Evolutionary conservation across 2,329 filamentous ascomycete species (phyloP).

Genomic region (Ceratocystis huliohia): DNA sequence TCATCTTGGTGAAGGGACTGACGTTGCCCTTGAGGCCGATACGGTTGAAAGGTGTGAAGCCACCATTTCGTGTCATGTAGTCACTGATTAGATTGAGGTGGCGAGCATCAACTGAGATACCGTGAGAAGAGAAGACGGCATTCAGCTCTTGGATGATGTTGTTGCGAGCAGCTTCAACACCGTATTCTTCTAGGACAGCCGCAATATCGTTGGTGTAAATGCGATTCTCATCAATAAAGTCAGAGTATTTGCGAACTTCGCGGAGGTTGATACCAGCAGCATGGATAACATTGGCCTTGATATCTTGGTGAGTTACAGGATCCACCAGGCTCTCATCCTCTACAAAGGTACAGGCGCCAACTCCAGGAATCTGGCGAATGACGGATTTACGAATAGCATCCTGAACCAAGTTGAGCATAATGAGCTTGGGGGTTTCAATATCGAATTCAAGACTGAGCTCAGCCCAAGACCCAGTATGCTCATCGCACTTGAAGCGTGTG

Average conservation of each 20-base stretch:
- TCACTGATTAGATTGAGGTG: conserved; percentile 94
- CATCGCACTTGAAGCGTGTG: conserved; percentile 67
- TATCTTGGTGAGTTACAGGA: conserved; percentile 35
- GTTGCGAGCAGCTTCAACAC: conserved; percentile 80
- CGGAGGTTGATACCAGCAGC: conserved; percentile 77
- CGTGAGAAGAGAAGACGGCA: conserved; percentile 77
- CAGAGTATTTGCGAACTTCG: conserved; percentile 79
- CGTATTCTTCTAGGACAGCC: conserved; percentile 72
- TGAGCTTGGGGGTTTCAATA: conserved; percentile 67
- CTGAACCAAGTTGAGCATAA: conserved; percentile 87
- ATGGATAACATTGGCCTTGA: conserved; percentile 48
- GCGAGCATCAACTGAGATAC: conserved; percentile 79
- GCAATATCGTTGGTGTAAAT: conserved; percentile 89
- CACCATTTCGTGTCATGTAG: conserved; percentile 90
- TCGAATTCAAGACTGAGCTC: conserved; percentile 75
- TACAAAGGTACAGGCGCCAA: conserved; percentile 59
- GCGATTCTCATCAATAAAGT: conserved; percentile 73
- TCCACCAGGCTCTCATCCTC: conserved; percentile 43
- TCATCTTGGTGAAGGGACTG: conserved; percentile 96
- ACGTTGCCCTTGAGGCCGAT: conserved; percentile 76
- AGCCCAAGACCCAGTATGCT: conserved; percentile 59
- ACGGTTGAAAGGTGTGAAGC: conserved; percentile 83
- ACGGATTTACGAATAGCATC: conserved; percentile 63
- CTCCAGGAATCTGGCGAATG: conserved; percentile 72
- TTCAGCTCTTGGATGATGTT: conserved; percentile 79